Evolutionary conservation across 1,284 basidiomycete genomes (phyloP).

Genomic region (Cutaneotrichosporon spelunceum): DNA sequence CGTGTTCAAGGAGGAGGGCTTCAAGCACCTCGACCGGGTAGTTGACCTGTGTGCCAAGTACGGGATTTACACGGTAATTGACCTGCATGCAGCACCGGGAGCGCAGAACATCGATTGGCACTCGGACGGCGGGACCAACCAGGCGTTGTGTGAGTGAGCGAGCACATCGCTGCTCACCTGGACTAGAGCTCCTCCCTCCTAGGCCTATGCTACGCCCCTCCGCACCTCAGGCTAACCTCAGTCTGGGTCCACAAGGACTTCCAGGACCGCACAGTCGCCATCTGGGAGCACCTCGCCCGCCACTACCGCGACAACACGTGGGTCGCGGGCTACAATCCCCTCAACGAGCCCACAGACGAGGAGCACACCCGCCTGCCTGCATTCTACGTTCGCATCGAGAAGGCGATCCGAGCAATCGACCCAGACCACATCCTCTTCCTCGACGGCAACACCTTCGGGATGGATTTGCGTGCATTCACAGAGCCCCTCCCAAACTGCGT

Average conservation of each 20-base stretch:
- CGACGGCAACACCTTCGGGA: slow-evolving; percentile 65
- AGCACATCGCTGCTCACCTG: not conserved
- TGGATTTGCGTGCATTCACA: slow-evolving; percentile 66
- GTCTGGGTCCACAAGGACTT: slow-evolving; percentile 75
- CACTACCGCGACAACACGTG: slow-evolving; percentile 66
- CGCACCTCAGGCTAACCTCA: slow-evolving; percentile 25
- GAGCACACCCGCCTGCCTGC: slow-evolving; percentile 54
- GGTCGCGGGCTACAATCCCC: slow-evolving; percentile 63
- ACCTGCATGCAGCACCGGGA: slow-evolving; percentile 49
- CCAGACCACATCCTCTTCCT: slow-evolving; percentile 57
- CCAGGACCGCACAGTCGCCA: slow-evolving; percentile 65
- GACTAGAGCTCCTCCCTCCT: no score
- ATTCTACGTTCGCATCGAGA: slow-evolving; percentile 64
- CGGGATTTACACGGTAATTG: slow-evolving; percentile 50
- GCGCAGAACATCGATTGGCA: slow-evolving; percentile 52
- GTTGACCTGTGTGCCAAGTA: slow-evolving; percentile 44
- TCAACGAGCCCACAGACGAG: slow-evolving; percentile 71
- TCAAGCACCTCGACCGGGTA: slow-evolving; percentile 40
- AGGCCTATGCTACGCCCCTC: not conserved
- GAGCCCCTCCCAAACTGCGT: slow-evolving; percentile 23
- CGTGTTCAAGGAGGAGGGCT: slow-evolving; percentile 38
- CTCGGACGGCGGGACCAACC: slow-evolving; percentile 38
- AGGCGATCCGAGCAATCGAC: slow-evolving; percentile 66
- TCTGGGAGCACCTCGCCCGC: slow-evolving; percentile 65
- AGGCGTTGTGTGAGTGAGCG: slow-evolving; percentile 38